Conservation (phyloP, 2,329 filamentous ascomycete genomes). For the Stromatinia cepivora region DNA sequence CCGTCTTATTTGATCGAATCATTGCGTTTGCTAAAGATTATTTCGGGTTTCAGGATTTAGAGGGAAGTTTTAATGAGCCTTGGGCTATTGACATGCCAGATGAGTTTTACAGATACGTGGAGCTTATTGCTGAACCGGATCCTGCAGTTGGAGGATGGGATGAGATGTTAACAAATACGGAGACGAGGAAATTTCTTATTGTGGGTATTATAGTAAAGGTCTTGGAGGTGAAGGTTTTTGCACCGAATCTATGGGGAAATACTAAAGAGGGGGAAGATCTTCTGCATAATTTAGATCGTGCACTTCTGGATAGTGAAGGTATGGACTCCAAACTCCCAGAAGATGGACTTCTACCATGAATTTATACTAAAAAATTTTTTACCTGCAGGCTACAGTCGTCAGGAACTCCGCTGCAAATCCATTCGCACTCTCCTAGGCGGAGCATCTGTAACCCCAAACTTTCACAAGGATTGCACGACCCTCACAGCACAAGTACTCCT, state of each 20-base stretch:
- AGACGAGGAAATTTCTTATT: conserved; percentile 34
- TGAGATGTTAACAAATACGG: conserved; percentile 29
- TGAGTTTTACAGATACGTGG: conserved; percentile 32
- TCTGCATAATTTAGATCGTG: conserved; percentile 32
- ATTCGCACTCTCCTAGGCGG: conserved; percentile 30
- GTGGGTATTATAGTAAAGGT: conserved; percentile 33
- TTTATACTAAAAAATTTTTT: conserved; percentile 17
- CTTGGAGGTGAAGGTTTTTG: conserved; percentile 34
- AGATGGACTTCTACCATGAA: neutral
- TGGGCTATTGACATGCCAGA: conserved; percentile 27
- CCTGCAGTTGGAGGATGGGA: conserved; percentile 33
- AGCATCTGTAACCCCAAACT: conserved; percentile 29
- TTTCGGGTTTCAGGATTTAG: conserved; percentile 28
- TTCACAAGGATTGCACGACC: conserved; percentile 50
- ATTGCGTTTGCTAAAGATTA: conserved; percentile 24
- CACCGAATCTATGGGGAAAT: conserved; percentile 34
- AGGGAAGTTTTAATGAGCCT: conserved; percentile 23
- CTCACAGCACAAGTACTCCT: conserved; percentile 52
- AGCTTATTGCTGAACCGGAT: conserved; percentile 33
- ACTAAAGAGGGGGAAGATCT: conserved; percentile 30
- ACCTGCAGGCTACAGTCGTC: conserved; percentile 33
- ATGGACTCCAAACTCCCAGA: neutral
- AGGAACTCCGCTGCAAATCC: conserved; percentile 28
- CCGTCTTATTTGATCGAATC: conserved; percentile 22
- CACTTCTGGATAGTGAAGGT: conserved; percentile 34